Conservation (phyloP, 148 eudicot species). For the Silene conica region DNA sequence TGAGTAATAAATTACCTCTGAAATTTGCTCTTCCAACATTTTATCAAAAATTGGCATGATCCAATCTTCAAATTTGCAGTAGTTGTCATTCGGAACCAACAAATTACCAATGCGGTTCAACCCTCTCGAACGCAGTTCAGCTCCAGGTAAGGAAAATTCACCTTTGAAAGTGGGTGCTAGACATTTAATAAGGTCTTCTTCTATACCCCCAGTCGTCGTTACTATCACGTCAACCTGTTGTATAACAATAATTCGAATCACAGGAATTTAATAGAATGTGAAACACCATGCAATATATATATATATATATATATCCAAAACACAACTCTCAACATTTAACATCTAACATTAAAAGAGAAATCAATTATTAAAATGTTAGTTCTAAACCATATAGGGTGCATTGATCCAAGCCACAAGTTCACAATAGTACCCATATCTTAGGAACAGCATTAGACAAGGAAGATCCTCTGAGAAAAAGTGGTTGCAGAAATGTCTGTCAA, state of each 20-base stretch:
- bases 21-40: conserved; percentile 78
- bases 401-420: no score
- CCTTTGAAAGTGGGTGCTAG: conserved; percentile 91
- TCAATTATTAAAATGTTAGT: background rate
- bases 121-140: conserved; percentile 67
- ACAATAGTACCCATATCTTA: no score
- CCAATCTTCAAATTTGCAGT: conserved; percentile 99
- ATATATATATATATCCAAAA: background rate
- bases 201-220: conserved; percentile 86
- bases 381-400: background rate
- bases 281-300: background rate
- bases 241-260: background rate
- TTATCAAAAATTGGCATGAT: conserved; percentile 79
- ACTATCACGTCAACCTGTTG: conserved; percentile 80
- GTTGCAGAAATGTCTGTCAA: no score
- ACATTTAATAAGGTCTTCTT: conserved; percentile 92
- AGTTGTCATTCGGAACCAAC: conserved; percentile 90
- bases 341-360: background rate
- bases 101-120: conserved; percentile 89
- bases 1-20: conserved; percentile 40
- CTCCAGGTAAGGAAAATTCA: conserved; percentile 81
- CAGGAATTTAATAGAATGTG: background rate
- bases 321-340: background rate
- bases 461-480: no score
- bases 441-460: no score